Evolutionary conservation across 1,139 yeast genomes (phyloP).

Genomic region (Pichia sp.): DNA sequence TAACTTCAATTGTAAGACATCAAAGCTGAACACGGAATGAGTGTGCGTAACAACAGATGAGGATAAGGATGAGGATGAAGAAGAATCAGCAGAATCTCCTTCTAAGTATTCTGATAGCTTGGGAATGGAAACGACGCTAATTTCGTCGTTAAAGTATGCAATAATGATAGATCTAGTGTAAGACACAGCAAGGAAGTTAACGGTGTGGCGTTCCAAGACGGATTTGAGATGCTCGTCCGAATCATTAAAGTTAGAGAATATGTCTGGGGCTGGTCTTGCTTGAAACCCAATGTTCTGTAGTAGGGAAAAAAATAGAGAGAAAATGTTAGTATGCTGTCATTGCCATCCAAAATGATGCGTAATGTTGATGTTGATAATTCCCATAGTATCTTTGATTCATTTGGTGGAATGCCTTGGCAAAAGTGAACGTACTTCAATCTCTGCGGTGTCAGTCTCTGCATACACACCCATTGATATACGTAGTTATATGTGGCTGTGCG

Average conservation of each 20-base stretch:
- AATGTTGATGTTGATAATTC: too few relatives aligned
- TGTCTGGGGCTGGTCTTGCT: constrained; percentile 17
- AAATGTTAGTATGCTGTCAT: too few relatives aligned
- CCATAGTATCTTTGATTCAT: too few relatives aligned
- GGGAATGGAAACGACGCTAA: constrained; percentile 16
- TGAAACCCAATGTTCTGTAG: constrained; percentile 24
- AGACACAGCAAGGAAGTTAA: constrained; percentile 18
- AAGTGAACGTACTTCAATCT: constrained; percentile 18
- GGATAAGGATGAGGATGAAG: constrained; percentile 6
- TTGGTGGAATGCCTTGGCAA: too few relatives aligned
- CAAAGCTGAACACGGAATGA: constrained; percentile 10
- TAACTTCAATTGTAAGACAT: constrained; percentile 12
- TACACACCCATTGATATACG: too few relatives aligned
- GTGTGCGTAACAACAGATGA: constrained; percentile 8
- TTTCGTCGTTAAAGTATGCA: constrained; percentile 14
- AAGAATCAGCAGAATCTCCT: constrained; percentile 11
- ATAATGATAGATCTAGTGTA: constrained; percentile 13
- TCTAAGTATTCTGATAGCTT: constrained; percentile 16
- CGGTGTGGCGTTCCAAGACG: constrained; percentile 6
- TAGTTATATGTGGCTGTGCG: too few relatives aligned
- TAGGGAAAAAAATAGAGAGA: background rate
- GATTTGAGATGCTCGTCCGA: constrained; percentile 1
- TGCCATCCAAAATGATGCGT: too few relatives aligned
- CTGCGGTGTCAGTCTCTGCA: constrained; percentile 6
- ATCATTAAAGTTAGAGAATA: constrained; percentile 12